Base-by-base conservation (phyloP, 257 asterid genomes). In the Solanum clarkiae region DNA sequence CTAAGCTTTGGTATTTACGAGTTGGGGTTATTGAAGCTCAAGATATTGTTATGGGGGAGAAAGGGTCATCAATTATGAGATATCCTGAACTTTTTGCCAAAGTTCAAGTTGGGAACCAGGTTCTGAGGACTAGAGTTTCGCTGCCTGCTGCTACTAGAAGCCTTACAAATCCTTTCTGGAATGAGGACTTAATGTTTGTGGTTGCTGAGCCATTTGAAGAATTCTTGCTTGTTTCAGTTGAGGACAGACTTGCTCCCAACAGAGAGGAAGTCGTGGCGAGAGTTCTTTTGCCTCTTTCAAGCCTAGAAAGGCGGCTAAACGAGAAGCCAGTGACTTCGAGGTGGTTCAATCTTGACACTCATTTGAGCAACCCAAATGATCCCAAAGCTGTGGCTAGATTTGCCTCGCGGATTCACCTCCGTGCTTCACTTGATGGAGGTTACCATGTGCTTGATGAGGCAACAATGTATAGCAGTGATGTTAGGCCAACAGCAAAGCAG, bases 381-480 rank as follows among this genome's bases (percentile, higher is more conserved):
- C 63, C 94, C 0, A 92, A 92, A 84, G 71, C 90, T 29, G 86
- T 85, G 82, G 91, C 86, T 85, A 83, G 97, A 75, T 95, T 95
- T 55, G 93, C 98, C 11, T 94, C 98, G 0, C 42, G 98, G n/a
- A 90, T 95, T 26, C 98, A 95, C 86, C 90, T 95, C 29, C 96
- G 94, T 3, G 92, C 94, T 9, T 88, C 97, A 5, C 92, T 95
- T 6, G 98, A 95, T 65, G 98, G 98, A 8, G 98, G 98, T 2
- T 95, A 94, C 87, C 98, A 95, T 71, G 98, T 95, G 26, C 95
- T 95, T 0, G 98, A 95, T 36, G 98, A 95, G 92, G 93, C 98
- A 15, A 93, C 97, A 1, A 89, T 90, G 95, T 95, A 93, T 49
- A 91, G 97, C 90, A 95, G 98, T 29, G 98, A 95, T 49, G 96